Conservation (phyloP, 2,329 filamentous ascomycete genomes). For the Beauveria brongniartii region DNA sequence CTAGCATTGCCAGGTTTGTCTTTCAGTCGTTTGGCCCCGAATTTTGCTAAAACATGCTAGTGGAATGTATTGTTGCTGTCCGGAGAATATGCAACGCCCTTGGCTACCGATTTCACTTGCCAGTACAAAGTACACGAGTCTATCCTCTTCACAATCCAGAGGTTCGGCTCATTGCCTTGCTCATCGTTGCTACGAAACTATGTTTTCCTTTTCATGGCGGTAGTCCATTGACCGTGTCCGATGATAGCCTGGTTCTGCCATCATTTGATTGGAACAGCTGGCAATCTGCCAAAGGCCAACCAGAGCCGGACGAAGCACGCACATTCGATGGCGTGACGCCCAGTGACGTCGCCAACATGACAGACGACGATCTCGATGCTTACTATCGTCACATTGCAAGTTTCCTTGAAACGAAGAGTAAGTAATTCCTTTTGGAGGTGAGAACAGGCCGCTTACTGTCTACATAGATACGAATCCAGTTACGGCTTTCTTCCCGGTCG, state of each 20-base stretch:
- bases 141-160: slow-evolving; percentile 61
- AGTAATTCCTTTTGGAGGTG: neutral
- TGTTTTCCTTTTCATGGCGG: slow-evolving; percentile 64
- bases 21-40: neutral
- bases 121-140: slow-evolving; percentile 35
- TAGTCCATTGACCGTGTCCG: slow-evolving; percentile 14
- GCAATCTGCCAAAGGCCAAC: slow-evolving; percentile 40
- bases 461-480: slow-evolving; percentile 21
- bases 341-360: slow-evolving; percentile 55
- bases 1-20: slow-evolving; percentile 63
- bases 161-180: slow-evolving; percentile 58
- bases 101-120: slow-evolving; percentile 46
- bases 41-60: slow-evolving; percentile 30
- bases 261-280: slow-evolving; percentile 65
- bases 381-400: slow-evolving; percentile 46
- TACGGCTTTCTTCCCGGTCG: slow-evolving; percentile 28
- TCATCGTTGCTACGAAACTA: slow-evolving; percentile 72
- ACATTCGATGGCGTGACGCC: slow-evolving; percentile 50
- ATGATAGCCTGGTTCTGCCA: slow-evolving; percentile 16
- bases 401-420: slow-evolving; percentile 26
- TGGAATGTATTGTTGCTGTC: slow-evolving; percentile 39
- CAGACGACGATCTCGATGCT: slow-evolving; percentile 50
- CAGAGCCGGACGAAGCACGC: slow-evolving; percentile 11
- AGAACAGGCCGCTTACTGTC: neutral
- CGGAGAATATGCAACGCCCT: slow-evolving; percentile 40